phyloP scores from a whole-genome alignment of 371 early-diverging fungal genomes.

The Cokeromyces recurvatus region DNA sequence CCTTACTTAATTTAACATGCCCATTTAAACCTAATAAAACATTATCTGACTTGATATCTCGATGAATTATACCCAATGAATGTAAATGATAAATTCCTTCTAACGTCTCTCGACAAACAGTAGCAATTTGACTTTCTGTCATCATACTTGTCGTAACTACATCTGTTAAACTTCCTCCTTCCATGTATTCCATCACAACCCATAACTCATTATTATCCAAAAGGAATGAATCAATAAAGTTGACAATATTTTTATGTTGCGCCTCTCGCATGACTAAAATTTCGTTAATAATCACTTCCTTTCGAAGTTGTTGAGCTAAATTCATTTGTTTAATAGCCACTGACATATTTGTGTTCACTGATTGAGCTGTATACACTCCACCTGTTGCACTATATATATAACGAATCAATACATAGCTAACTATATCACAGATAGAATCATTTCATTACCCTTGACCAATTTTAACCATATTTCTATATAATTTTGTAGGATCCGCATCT shows the following conservation, averaged over 20 bases:
- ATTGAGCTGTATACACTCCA: slow-evolving; percentile 72
- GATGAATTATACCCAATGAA: slow-evolving; percentile 81
- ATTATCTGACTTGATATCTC: slow-evolving; percentile 95
- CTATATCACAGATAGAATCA: background rate
- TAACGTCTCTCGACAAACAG: slow-evolving; percentile 71
- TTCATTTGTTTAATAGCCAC: slow-evolving; percentile 92
- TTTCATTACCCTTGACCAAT: slow-evolving; percentile 65
- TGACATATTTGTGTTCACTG: slow-evolving; percentile 50
- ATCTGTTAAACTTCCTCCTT: slow-evolving; percentile 84
- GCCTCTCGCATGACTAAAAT: slow-evolving; percentile 79
- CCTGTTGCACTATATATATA: slow-evolving; percentile 40
- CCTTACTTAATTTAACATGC: slow-evolving; percentile 74
- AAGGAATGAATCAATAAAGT: slow-evolving; percentile 81
- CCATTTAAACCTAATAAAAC: slow-evolving; percentile 79
- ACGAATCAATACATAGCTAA: background rate
- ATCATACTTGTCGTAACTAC: slow-evolving; percentile 79
- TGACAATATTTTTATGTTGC: slow-evolving; percentile 82
- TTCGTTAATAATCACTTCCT: slow-evolving; percentile 89
- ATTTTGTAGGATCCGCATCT: slow-evolving; percentile 78
- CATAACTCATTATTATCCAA: slow-evolving; percentile 73
- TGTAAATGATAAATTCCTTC: slow-evolving; percentile 67
- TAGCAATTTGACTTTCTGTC: slow-evolving; percentile 86
- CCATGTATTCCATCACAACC: slow-evolving; percentile 92
- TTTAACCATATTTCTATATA: slow-evolving; percentile 56
- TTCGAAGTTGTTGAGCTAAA: slow-evolving; percentile 80